Conservation (phyloP, 345 rosid genomes). For the Arabis alpina region DNA sequence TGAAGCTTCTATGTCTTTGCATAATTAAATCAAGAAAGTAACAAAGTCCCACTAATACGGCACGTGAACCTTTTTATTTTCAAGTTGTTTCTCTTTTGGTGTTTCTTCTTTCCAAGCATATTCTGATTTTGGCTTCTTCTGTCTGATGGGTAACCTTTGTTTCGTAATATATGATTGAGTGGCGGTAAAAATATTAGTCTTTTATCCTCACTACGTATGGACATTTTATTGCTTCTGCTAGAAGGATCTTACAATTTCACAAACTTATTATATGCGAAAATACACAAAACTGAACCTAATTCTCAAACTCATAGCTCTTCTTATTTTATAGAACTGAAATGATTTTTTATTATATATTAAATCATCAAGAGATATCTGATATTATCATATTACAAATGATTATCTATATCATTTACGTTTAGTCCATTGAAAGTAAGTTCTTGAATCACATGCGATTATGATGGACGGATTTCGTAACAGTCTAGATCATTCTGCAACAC, state of each 20-base stretch:
- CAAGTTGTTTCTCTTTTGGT: conserved; percentile 4
- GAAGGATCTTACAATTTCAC: not conserved
- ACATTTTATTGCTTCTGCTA: not conserved
- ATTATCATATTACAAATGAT: too few relatives aligned
- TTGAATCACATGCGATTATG: too few relatives aligned
- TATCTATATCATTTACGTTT: too few relatives aligned
- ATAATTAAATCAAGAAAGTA: conserved; percentile 15
- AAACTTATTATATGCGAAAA: too few relatives aligned
- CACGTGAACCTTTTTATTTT: conserved; percentile 21
- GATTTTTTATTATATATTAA: too few relatives aligned
- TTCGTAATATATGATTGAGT: not conserved
- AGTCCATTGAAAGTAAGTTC: too few relatives aligned
- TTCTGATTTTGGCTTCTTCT: not conserved
- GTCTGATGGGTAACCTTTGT: not conserved
- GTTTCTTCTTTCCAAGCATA: not conserved
- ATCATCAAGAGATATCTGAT: too few relatives aligned
- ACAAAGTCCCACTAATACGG: conserved; percentile 2
- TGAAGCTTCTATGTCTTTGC: conserved; percentile 33
- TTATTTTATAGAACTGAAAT: too few relatives aligned
- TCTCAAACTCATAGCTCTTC: too few relatives aligned
- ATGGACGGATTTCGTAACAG: too few relatives aligned
- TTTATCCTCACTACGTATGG: not conserved
- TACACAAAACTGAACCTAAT: too few relatives aligned
- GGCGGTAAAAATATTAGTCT: not conserved
- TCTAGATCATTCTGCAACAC: too few relatives aligned